These are phyloP conservation scores for Cucumis cinereus DNA, from an alignment of 306 rosid species.

Conservation along the genomic window DNA sequence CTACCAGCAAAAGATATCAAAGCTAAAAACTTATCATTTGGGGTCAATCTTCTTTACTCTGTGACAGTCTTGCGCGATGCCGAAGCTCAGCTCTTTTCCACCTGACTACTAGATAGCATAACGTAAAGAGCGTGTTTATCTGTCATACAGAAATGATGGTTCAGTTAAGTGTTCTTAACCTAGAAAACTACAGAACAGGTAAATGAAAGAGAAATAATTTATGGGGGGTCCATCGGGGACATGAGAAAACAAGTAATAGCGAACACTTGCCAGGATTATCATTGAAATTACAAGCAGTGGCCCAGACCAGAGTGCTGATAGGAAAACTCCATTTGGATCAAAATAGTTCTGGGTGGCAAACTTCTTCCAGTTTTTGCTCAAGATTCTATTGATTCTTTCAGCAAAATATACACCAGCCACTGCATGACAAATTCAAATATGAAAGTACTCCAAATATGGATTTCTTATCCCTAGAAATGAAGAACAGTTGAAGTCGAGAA, in stretches of 20 bases:
- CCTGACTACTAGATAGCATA: conserved; percentile 67
- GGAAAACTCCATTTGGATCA: conserved; percentile 70
- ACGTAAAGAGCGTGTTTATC: conserved; percentile 79
- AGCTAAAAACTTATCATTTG: not conserved
- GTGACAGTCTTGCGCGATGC: conserved; percentile 70
- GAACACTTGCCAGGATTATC: conserved; percentile 69
- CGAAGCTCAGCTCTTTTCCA: conserved; percentile 95
- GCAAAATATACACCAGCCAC: conserved; percentile 92
- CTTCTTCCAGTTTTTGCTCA: conserved; percentile 67
- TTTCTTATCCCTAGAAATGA: not conserved
- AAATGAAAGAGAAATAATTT: not conserved
- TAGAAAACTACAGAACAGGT: not conserved
- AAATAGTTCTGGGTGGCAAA: conserved; percentile 81
- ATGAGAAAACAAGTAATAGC: not conserved
- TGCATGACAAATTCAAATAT: conserved; percentile 20
- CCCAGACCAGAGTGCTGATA: conserved; percentile 84
- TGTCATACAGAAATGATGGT: conserved; percentile 25
- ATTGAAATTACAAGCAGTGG: conserved; percentile 79
- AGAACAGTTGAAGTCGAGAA: not conserved
- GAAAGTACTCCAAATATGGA: not conserved
- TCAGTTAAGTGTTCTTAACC: not conserved
- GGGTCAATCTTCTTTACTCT: conserved; percentile 53
- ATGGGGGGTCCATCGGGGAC: not conserved
- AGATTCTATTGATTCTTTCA: conserved; percentile 46
- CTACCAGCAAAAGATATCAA: not conserved